These are phyloP conservation scores for Puccinia novopanici DNA, from an alignment of 1,284 basidiomycete species.

Conservation along the genomic window DNA sequence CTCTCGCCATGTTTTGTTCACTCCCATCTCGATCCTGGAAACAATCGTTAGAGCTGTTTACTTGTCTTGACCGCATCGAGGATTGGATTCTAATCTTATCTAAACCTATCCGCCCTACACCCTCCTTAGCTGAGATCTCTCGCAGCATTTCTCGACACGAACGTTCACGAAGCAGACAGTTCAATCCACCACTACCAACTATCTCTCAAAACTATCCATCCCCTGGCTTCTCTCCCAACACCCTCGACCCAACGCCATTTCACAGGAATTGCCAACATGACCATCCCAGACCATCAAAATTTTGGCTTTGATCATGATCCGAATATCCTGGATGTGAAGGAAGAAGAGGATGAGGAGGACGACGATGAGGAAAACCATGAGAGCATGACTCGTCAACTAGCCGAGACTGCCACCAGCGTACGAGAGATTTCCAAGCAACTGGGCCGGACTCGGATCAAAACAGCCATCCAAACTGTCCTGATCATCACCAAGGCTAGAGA, in stretches of 20 bases:
- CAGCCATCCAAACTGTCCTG: conserved; percentile 86
- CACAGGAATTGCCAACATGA: conserved; percentile 1
- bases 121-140: not conserved
- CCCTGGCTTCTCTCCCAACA: conserved; percentile 20
- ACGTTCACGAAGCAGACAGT: conserved; percentile 8
- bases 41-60: conserved; percentile 1
- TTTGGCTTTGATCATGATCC: not conserved
- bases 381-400: conserved; percentile 42
- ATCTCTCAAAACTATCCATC: conserved; percentile 4
- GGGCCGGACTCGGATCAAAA: conserved; percentile 88
- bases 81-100: not conserved
- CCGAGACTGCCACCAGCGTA: conserved; percentile 33
- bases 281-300: conserved; percentile 8
- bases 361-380: conserved; percentile 34
- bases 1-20: conserved; percentile 37
- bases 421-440: conserved; percentile 51
- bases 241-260: conserved; percentile 8
- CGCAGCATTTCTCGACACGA: conserved; percentile 12
- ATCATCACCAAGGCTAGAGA: conserved; percentile 98
- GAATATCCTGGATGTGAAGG: not conserved
- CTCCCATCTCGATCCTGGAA: conserved; percentile 38
- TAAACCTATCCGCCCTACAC: not conserved
- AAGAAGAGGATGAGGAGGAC: conserved; percentile 19
- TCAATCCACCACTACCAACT: conserved; percentile 23
- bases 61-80: not conserved